Conservation (phyloP, 192 early-diverging fungal genomes). For the Coemansia sp. region DNA sequence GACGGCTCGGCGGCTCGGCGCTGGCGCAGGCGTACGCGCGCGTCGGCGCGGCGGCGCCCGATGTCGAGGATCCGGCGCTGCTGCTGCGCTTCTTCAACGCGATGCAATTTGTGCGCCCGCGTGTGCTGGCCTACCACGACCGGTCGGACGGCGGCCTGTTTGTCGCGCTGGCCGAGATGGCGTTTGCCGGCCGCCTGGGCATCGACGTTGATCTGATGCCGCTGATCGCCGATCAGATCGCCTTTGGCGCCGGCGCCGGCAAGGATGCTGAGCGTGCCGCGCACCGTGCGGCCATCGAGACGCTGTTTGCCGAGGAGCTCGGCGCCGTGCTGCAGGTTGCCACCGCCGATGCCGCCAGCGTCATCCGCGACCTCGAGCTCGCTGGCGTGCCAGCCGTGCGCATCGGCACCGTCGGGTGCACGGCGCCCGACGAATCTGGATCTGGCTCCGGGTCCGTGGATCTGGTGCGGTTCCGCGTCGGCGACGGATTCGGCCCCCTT, state of each 20-base stretch:
- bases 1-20: slow-evolving; percentile 91
- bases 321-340: slow-evolving; percentile 94
- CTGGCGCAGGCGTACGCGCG: slow-evolving; percentile 92
- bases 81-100: slow-evolving; percentile 81
- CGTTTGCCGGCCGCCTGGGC: slow-evolving; percentile 92
- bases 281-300: slow-evolving; percentile 56
- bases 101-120: slow-evolving; percentile 57
- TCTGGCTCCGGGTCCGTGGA: slow-evolving; percentile 17
- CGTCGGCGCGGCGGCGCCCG: slow-evolving; percentile 76
- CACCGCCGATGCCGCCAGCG: slow-evolving; percentile 53
- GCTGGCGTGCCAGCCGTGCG: slow-evolving; percentile 61
- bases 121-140: slow-evolving; percentile 95
- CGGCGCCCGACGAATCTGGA: neutral
- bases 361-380: slow-evolving; percentile 44
- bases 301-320: slow-evolving; percentile 97
- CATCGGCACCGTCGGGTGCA: slow-evolving; percentile 56
- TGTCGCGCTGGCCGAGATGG: slow-evolving; percentile 92
- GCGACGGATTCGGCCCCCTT: neutral
- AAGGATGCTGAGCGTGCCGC: slow-evolving; percentile 1
- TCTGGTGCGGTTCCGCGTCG: slow-evolving; percentile 56
- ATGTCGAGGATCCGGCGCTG: slow-evolving; percentile 72
- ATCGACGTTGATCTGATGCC: slow-evolving; percentile 66
- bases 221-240: slow-evolving; percentile 8
- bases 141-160: slow-evolving; percentile 98
- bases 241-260: neutral